Evolutionary conservation across 768 basidiomycete species (phyloP), one percentile per base, ranked within the genome.

Genomic region (Brasilioporus rufonigricans): DNA sequence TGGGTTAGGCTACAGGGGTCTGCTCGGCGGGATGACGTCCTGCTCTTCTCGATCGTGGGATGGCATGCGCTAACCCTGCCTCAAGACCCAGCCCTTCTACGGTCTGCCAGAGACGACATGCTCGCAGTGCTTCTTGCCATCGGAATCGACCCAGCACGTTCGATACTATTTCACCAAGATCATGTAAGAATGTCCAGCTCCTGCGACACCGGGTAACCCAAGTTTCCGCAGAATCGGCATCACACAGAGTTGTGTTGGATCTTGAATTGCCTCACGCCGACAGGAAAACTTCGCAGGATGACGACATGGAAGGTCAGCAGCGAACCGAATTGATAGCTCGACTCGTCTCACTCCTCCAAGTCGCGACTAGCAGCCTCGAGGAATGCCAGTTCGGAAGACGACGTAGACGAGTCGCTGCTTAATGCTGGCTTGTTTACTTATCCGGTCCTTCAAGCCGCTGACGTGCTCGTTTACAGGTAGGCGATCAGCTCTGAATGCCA

Each of bases 61-160:
- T 88, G 93, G 81, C 96, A 98, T 67, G 94, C 95, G 12, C 77
- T 98, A 63, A 98, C 94, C 2, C 75, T 98, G 24, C 93, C 93
- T 6, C 93, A 96, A 76, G 77, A 94, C 66, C 91, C 93, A 0
- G 67, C 73, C 35, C 66, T 73, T 13, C 78, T 98, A 9, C 74
- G 76, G 14, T 66, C 73, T 2, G 84, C 93, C 19, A 77, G 89
- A 41, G 77, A 76, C 49, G 86, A 94, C 43, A 86, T 91, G 81
- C 76, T 96, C 24, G 93, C 94, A 0, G 82, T 85, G 9, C 71
- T 98, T 16, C 75, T 98, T 9, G 92, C 95, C 0, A 79, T 92
- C 48, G 94, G 95, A 1, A 77, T 98, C 33, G 86, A 95, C 68
- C 89, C 89, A 1, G 76, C 82, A 53, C 75, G 83, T 59, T 86